These are phyloP conservation scores for Sphaerulina musiva DNA, from an alignment of 2,329 filamentous ascomycete species.

Conservation along the genomic window DNA sequence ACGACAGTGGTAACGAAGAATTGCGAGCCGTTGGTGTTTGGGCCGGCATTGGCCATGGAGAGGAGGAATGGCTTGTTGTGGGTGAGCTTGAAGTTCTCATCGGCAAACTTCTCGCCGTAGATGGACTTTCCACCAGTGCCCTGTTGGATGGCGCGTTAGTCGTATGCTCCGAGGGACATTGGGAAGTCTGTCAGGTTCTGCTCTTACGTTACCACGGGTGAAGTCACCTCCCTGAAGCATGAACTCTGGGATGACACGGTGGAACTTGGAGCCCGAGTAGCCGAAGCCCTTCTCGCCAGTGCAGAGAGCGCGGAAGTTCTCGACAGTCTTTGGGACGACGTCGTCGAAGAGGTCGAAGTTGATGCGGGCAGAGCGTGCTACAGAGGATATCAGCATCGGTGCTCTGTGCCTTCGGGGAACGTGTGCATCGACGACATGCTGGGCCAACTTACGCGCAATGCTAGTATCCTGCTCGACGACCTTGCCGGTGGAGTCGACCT, in stretches of 20 bases:
- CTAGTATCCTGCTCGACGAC: constrained; percentile 30
- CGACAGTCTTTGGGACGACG: constrained; percentile 84
- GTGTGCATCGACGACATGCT: not conserved
- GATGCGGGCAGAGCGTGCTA: constrained; percentile 71
- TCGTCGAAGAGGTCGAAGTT: constrained; percentile 83
- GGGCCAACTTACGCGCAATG: not conserved
- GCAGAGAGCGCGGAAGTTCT: constrained; percentile 93
- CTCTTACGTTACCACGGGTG: constrained; percentile 78
- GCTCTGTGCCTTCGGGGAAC: constrained; percentile 4
- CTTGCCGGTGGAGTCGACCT: constrained; percentile 53
- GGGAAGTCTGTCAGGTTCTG: not conserved
- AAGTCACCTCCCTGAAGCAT: constrained; percentile 99
- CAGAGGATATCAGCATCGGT: not conserved
- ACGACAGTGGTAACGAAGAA: constrained; percentile 67
- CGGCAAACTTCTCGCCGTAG: constrained; percentile 93
- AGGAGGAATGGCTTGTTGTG: constrained; percentile 90
- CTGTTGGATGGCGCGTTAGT: constrained; percentile 40
- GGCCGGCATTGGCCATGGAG: constrained; percentile 97
- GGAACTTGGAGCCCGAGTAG: constrained; percentile 78
- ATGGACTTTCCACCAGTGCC: constrained; percentile 96
- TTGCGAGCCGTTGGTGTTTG: constrained; percentile 80
- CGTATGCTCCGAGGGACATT: not conserved
- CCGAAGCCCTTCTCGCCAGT: constrained; percentile 89
- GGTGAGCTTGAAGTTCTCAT: constrained; percentile 90
- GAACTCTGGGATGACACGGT: constrained; percentile 96